Evolutionary conservation across 345 rosid genomes (phyloP), one percentile per base, ranked within the genome.

Genomic region (Iberis pinnata): DNA sequence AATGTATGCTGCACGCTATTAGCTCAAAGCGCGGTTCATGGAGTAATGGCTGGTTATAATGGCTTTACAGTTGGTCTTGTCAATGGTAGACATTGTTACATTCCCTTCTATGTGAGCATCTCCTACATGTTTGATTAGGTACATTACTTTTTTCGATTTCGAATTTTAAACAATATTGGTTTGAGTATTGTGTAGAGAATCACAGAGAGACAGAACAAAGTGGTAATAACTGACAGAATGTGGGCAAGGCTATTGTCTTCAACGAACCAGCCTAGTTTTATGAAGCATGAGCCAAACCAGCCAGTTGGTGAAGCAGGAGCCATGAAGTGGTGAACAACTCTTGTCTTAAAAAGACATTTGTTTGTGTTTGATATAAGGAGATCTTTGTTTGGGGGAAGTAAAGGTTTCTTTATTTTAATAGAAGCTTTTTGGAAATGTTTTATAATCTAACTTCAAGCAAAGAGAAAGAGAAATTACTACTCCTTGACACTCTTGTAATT

Each of bases 191-290:
- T 70, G 58, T 78, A 84, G 96, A 64, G 94, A 45, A 88, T 88
- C 60, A 84, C 56, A 0, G 90, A 84, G 69, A 88, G 45, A 70
- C 96, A 73, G 73, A 79, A 88, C 78, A 73, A 75, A 39, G 89
- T 84, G 52, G 89, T 84, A 42, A 84, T 80, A 49, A 87, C 96
- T 1, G 96, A 87, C 54, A 76, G 90, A 65, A 88, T 88, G 94
- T 88, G 96, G 96, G 96, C 90, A 5, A 78, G 96, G 73, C 86
- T 88, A 26, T 58, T 88, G 61, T 84, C 96, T 20, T 88, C 96
- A 2, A 88, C 96, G 15, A 80, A 84, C 49, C 96, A 88, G 60
- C 94, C 96, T 0, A 88, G 90, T 67, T 88, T 88, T 67, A 57
- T 75, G 63, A 50, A 61, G 12, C 31, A 63, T 2, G 85, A 62